Evolutionary conservation across 192 early-diverging fungal species (phyloP).

Genomic region (Umbelopsis ramanniana): DNA sequence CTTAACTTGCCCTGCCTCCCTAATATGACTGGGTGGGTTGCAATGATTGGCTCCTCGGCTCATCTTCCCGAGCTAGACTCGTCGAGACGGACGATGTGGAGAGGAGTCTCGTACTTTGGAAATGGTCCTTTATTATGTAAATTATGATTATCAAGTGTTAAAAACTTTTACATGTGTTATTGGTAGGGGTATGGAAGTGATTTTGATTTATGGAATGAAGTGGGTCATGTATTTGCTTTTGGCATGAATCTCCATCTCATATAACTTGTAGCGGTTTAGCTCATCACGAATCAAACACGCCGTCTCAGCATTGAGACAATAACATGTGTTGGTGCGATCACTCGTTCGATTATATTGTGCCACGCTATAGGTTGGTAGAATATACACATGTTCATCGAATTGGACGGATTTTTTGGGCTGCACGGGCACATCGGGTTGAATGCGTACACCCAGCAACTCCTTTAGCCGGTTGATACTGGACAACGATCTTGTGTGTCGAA

Average conservation of each 20-base stretch:
- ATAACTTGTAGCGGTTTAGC: slow-evolving; percentile 1
- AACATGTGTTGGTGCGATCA: slow-evolving; percentile 14
- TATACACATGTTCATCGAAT: neutral
- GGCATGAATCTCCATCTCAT: slow-evolving; percentile 6
- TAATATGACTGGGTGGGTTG: neutral
- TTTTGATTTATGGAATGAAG: neutral
- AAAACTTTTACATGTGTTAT: neutral
- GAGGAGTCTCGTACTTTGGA: neutral
- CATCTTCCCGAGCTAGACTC: neutral
- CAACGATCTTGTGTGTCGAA: slow-evolving; percentile 7
- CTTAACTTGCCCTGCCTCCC: neutral
- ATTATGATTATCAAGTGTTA: neutral
- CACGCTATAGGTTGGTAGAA: neutral
- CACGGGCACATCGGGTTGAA: neutral
- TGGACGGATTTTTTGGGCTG: neutral
- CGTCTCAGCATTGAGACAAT: neutral
- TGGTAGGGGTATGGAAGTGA: neutral
- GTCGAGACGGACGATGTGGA: too few species aligned
- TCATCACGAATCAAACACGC: slow-evolving; percentile 11
- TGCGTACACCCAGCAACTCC: neutral
- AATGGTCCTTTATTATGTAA: neutral
- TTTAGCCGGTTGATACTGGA: slow-evolving; percentile 11
- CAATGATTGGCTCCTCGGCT: neutral
- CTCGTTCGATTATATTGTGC: slow-evolving; percentile 13
- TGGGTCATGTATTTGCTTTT: slow-evolving; percentile 20